Base-by-base conservation (phyloP, 2,329 filamentous ascomycete genomes). In the Eutypella sp. region DNA sequence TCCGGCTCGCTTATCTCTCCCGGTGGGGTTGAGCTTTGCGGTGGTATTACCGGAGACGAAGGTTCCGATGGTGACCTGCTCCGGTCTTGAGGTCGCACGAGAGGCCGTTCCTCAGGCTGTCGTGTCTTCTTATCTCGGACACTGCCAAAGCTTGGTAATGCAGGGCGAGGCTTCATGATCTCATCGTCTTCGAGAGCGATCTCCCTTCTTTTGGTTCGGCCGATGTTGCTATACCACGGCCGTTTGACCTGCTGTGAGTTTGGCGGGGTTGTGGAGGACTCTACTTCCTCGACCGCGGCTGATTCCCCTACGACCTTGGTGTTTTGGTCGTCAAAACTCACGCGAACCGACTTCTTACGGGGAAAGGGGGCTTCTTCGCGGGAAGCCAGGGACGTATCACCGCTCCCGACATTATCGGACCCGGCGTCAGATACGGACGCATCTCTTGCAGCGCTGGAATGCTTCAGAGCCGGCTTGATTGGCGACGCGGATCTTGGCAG, bases 251-350 rank as follows among this genome's bases (percentile, higher is more conserved):
- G 66, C 36, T 63, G 67, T 4, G 71, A 65, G 48, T 68, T 72
- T 29, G 62, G 53, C 2, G 66, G 43, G 18, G 67, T 48, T 4
- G 72, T n/a, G n/a, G n/a, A 65, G 1, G 72, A 70, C 7, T 72
- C 71, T 1, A 62, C 53, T 38, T 69, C 63, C 2, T 63, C 56
- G 4, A 62, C 52, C 9, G 63, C 57, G 7, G 66, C 65, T 9
- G 73, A 65, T 42, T 80, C 72, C 6, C 74, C 76, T 19, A 80
- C 72, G 2, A 81, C 67, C 9, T 77, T 67, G 8, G 74, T 77
- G n/a, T 67, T 73, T 27, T 77, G 75, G 41, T 89, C 85, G 51
- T 89, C 84, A 59, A 90, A 96, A 67, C 89, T 96, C 40, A 91
- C 87, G 20, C 87, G 75, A 1, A 79, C 78, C 33, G 74, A 78